These are phyloP conservation scores for Scenedesmus sp. DNA, from an alignment of 163 green algal genomes.

Conservation along the genomic window DNA sequence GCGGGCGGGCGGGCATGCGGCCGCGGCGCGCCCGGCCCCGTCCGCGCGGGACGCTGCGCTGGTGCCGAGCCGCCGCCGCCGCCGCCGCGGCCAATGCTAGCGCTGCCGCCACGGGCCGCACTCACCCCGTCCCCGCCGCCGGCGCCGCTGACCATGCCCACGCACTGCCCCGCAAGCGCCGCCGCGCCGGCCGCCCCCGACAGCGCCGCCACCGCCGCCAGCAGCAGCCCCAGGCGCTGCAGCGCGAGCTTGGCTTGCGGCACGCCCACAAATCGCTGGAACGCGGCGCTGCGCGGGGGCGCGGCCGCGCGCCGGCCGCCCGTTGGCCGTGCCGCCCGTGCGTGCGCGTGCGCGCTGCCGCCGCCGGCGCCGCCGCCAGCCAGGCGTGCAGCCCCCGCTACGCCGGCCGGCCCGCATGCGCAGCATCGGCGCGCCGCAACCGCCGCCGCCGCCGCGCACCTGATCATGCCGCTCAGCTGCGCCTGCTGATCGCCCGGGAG, in stretches of 20 bases:
- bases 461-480: constrained; percentile 24
- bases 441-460: constrained; percentile 1
- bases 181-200: constrained; percentile 26
- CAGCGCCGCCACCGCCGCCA: constrained; percentile 43
- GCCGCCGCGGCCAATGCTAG: neutral
- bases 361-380: neutral
- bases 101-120: neutral
- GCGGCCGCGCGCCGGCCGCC: neutral
- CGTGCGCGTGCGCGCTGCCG: no score
- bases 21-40: no score
- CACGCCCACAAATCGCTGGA: constrained; percentile 40
- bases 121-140: constrained; percentile 42
- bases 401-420: neutral
- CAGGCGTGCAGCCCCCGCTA: neutral
- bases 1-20: no score
- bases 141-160: constrained; percentile 41
- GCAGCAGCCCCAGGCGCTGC: constrained; percentile 46
- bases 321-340: neutral
- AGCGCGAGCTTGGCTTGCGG: constrained; percentile 31
- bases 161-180: constrained; percentile 34
- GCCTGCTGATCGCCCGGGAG: constrained; percentile 31
- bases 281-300: constrained; percentile 27
- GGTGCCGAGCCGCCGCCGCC: no score
- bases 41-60: no score
- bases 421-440: no score